These are phyloP conservation scores for Anaeromyces robustus DNA, from an alignment of 192 early-diverging fungal genomes.

Conservation along the genomic window DNA sequence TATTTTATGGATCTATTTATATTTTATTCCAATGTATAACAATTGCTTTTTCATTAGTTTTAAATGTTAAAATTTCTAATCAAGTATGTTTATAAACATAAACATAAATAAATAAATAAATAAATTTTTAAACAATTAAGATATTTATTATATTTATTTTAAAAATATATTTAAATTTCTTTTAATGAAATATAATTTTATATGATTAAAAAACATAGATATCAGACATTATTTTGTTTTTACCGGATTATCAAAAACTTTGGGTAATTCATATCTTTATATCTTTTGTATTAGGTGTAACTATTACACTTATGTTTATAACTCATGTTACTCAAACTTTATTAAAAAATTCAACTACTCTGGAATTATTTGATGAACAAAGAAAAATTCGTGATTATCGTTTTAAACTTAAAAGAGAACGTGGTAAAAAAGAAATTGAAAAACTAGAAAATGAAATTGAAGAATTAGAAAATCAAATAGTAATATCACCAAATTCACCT, in stretches of 20 bases:
- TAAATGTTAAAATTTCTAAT: too few relatives aligned
- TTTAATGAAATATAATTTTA: too few relatives aligned
- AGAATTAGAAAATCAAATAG: background rate
- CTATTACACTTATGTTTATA: background rate
- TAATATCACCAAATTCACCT: background rate
- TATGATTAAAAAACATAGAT: too few relatives aligned
- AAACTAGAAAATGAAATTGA: background rate
- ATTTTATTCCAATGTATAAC: too few relatives aligned
- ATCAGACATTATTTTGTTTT: background rate
- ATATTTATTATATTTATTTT: too few relatives aligned
- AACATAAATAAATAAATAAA: too few relatives aligned
- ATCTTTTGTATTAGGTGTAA: background rate
- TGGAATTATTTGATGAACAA: background rate
- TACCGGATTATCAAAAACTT: background rate
- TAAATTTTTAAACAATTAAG: too few relatives aligned
- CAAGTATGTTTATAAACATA: too few relatives aligned
- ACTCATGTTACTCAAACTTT: background rate
- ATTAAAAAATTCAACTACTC: background rate
- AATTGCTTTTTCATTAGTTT: too few relatives aligned
- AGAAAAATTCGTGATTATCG: background rate
- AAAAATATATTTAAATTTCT: too few relatives aligned
- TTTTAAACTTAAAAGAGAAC: background rate
- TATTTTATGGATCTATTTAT: too few relatives aligned
- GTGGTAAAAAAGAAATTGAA: background rate
- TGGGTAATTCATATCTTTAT: background rate